A percentile compares a stretch with the other conserved stretches of the same genome.
These are phyloP conservation scores for Eimeria tenella DNA, from an alignment of 169 alveolate genomes.

Conservation along the genomic window DNA sequence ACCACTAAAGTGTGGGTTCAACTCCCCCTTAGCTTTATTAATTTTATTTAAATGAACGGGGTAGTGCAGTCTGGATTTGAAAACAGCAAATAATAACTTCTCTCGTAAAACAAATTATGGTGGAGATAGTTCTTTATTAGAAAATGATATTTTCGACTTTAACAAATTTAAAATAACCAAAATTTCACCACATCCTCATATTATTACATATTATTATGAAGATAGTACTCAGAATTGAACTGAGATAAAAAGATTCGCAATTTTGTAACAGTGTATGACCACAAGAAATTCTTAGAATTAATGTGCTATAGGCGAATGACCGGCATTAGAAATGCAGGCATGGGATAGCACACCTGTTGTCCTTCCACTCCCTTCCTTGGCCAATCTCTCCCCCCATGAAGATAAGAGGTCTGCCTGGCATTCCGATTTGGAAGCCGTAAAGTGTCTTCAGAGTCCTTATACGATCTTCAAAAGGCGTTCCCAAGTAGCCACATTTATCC, in stretches of 20 bases:
- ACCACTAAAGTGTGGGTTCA: no score
- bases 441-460: constrained; percentile 83
- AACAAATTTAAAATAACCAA: no score
- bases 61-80: no score
- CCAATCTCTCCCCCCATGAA: constrained; percentile 87
- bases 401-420: constrained; percentile 86
- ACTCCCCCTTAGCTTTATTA: no score
- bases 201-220: not conserved
- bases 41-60: no score
- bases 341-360: constrained; percentile 50
- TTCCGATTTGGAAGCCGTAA: constrained; percentile 85
- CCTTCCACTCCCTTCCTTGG: constrained; percentile 87
- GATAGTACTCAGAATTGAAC: no score
- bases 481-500: constrained; percentile 86
- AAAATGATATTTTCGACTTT: not conserved
- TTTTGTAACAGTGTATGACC: not conserved
- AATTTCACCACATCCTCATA: not conserved
- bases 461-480: constrained; percentile 86
- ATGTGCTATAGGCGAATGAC: not conserved
- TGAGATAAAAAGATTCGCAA: not conserved
- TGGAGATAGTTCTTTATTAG: not conserved
- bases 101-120: not conserved
- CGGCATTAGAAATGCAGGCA: not conserved
- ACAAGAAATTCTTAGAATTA: not conserved
- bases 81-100: not conserved